Base-by-base conservation (phyloP, 192 early-diverging fungal genomes). In the Fimicolochytrium jonesii region DNA sequence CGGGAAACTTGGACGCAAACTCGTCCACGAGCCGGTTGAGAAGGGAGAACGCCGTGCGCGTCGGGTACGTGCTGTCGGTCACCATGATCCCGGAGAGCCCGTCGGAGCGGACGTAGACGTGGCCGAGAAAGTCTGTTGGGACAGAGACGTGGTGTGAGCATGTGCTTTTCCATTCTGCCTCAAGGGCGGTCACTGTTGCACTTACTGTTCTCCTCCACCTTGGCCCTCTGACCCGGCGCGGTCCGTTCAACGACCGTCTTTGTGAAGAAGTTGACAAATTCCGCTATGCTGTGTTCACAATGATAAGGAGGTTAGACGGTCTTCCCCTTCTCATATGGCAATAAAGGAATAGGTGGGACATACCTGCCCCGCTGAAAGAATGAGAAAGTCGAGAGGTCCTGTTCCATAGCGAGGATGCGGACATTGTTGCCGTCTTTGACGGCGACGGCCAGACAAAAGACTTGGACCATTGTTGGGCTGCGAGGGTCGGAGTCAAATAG, bases 201-300 rank as follows among this genome's bases (percentile, higher is more conserved):
- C 69, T 36, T 84, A 92, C 90, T 80, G 31, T 87, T 77, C 71
- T 92, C 77, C 50, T 89, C 84, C 33, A 98, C 81, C 41, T 81
- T 89, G 71, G 90, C 84, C 48, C 94, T 71, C 72, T 87, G 80
- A 13, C 92, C 93, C 1, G 84, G 76, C 26, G 68, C 59, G 7
- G 92, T 95, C 53, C 94, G 81, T 59, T 95, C 93, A 13, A 88
- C 88, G 28, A 92, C 86, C 1, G 91, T 93, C 44, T 84, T 79
- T 0, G 87, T 72, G 58, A 92, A 87, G 68, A 95, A 94, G 39
- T 80, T 84, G 73, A 98, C 84, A 59, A 92, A 91, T 65, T 97
- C 94, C 54, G 86, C 87, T 4, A 90, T 83, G 56, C 92, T 63
- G 42, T n/a, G n/a, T n/a, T n/a, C n/a, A n/a, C n/a, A n/a, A n/a